Base-by-base conservation (phyloP, 768 basidiomycete species). In the Trametes elegans region DNA sequence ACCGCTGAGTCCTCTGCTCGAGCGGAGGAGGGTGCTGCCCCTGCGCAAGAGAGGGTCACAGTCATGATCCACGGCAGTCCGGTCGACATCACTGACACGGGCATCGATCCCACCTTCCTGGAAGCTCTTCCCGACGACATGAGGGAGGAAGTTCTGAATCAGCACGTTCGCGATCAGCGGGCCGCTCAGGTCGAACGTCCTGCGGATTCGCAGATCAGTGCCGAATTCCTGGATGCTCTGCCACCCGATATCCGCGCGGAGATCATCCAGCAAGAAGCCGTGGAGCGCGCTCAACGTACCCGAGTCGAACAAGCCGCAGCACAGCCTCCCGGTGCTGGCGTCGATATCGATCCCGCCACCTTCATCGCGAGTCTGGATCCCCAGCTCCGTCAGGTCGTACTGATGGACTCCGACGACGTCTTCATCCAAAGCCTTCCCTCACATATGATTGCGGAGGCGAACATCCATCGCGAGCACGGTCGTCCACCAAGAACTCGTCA, bases 91-190 rank as follows among this genome's bases (percentile, higher is more conserved):
- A 99, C 97, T 2, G 94, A 98, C 64, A 96, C 94, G 32, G 97
- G 97, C 5, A 98, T 99, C 66, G 97, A 99, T 68, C 93, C 95
- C 2, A 94, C 93, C 5, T 99, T 99, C 80, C 76, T 99, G 53
- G 94, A 98, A 72, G 97, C 97, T 23, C 74, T 99, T 8, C 97
- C 97, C 0, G 97, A 99, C 66, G 96, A 98, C 61, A 98, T 99
- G 88, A 84, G 97, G 46, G 96, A 97, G 67, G 97, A 99, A 67
- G 93, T 99, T 31, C 79, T 99, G 49, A 94, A 95, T 64, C 97
- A 99, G 66, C 96, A 99, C 66, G 85, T 98, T 62, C 87, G 94
- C 8, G 97, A 98, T 63, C 91, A 87, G 57, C 85, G 88, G 35
- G 85, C 90, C 10, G 84, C 92, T 4, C 78, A 84, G 65, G 75